Evolutionary conservation across 345 rosid species (phyloP).

Genomic region (Pugionium cornutum): DNA sequence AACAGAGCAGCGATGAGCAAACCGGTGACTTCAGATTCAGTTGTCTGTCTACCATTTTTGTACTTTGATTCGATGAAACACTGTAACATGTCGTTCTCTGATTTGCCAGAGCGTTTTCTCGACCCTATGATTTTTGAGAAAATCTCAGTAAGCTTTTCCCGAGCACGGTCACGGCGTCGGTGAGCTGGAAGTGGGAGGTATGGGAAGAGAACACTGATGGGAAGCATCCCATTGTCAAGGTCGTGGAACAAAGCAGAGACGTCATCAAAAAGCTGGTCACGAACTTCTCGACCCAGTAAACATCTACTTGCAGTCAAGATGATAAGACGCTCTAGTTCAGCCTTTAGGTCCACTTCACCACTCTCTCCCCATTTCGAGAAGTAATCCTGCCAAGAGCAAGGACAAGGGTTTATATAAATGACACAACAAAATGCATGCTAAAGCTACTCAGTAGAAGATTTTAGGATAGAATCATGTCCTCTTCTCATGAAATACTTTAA

Average conservation of each 20-base stretch:
- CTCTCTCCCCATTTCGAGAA: conserved; percentile 74
- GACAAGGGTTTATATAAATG: conserved; percentile 1
- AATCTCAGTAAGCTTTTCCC: conserved; percentile 75
- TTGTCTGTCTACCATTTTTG: conserved; percentile 86
- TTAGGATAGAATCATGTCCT: not conserved
- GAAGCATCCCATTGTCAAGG: conserved; percentile 82
- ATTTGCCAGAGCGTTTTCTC: conserved; percentile 63
- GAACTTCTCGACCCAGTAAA: conserved; percentile 75
- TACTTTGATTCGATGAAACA: conserved; percentile 94
- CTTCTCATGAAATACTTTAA: not conserved
- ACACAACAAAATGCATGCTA: not conserved
- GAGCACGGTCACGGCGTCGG: conserved; percentile 83
- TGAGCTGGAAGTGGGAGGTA: conserved; percentile 82
- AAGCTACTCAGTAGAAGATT: not conserved
- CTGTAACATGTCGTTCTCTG: conserved; percentile 95
- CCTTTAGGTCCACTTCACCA: conserved; percentile 76
- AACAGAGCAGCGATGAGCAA: conserved; percentile 95
- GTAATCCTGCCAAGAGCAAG: conserved; percentile 27
- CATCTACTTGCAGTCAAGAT: conserved; percentile 84
- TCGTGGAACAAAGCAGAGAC: conserved; percentile 82
- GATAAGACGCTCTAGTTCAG: conserved; percentile 74
- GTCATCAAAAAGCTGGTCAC: conserved; percentile 74
- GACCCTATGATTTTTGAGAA: conserved; percentile 75
- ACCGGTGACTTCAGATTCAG: conserved; percentile 86
- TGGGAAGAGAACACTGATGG: conserved; percentile 79